A percentile compares a stretch with the other conserved stretches of the same genome.
Evolutionary conservation across 495 filamentous ascomycete species (phyloP).

Genomic region (Penicillium atrosanguineum): DNA sequence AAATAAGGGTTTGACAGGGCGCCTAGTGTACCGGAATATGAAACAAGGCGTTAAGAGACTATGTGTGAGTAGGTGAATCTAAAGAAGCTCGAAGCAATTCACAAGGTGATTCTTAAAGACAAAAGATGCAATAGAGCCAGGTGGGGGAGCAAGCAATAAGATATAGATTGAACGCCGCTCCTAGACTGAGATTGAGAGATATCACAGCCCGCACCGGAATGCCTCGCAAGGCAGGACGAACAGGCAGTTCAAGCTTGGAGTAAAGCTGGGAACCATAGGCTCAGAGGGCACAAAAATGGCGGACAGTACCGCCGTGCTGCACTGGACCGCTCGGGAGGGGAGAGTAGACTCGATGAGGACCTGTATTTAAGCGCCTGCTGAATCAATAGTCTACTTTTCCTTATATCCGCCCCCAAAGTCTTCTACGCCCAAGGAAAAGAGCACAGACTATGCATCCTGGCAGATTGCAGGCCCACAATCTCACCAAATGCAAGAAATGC

Average conservation of each 20-base stretch:
- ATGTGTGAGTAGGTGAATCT: neutral
- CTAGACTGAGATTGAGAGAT: conserved; percentile 22
- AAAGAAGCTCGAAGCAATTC: neutral
- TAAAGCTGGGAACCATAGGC: conserved; percentile 32
- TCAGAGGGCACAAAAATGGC: conserved; percentile 32
- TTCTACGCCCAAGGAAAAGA: neutral
- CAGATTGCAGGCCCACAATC: neutral
- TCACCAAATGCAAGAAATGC: neutral
- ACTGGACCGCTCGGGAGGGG: conserved; percentile 25
- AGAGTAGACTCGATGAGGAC: conserved; percentile 35
- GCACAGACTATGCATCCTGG: conserved; percentile 5
- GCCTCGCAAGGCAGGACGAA: conserved; percentile 41
- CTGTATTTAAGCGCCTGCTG: conserved; percentile 44
- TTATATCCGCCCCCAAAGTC: conserved; percentile 26
- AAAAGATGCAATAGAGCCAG: conserved; percentile 8
- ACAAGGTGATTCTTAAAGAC: conserved; percentile 12
- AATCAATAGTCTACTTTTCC: conserved; percentile 19
- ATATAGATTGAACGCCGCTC: conserved; percentile 18
- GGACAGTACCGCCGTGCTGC: conserved; percentile 39
- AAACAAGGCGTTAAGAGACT: neutral
- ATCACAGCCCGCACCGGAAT: conserved; percentile 31
- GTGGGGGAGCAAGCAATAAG: conserved; percentile 17
- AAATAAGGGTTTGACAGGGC: conserved; percentile 5
- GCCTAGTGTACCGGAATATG: conserved; percentile 12
- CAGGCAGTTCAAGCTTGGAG: conserved; percentile 21